phyloP scores from a whole-genome alignment of 176 grass and related monocot genomes.

The Rhynchospora tenuis region DNA sequence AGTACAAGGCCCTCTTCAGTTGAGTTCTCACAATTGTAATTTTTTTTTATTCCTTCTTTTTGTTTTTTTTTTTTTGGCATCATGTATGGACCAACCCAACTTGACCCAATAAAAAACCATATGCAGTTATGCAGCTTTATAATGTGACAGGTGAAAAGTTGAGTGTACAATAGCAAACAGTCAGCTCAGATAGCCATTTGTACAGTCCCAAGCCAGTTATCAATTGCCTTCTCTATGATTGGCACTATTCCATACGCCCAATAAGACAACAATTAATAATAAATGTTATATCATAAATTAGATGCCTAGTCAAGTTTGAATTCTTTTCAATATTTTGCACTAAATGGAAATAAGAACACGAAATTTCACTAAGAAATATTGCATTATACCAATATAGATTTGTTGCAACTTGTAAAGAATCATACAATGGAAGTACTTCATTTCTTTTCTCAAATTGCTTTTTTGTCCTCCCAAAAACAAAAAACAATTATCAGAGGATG shows the following conservation, averaged over 20 bases:
- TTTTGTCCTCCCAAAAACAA: not conserved
- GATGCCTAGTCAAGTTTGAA: not conserved
- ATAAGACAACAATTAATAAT: not conserved
- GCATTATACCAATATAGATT: not conserved
- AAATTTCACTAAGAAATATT: not conserved
- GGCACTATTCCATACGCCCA: not conserved
- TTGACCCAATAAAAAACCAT: too few relatives aligned
- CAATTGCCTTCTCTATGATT: not conserved
- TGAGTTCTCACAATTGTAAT: too few relatives aligned
- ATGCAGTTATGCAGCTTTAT: too few relatives aligned
- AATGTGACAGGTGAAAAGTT: too few relatives aligned
- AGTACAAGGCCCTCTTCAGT: too few relatives aligned
- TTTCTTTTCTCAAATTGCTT: not conserved
- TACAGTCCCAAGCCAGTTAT: not conserved
- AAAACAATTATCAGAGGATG: too few relatives aligned
- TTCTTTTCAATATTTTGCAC: not conserved
- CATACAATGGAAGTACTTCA: not conserved
- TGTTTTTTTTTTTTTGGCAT: too few relatives aligned
- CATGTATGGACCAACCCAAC: too few relatives aligned
- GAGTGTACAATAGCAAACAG: too few relatives aligned
- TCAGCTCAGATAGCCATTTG: not conserved
- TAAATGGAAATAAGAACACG: not conserved
- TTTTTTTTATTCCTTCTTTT: too few relatives aligned
- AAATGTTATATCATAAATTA: not conserved
- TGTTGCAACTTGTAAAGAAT: not conserved